Base-by-base conservation (phyloP, 2,329 filamentous ascomycete species). In the Talaromyces atroroseus region DNA sequence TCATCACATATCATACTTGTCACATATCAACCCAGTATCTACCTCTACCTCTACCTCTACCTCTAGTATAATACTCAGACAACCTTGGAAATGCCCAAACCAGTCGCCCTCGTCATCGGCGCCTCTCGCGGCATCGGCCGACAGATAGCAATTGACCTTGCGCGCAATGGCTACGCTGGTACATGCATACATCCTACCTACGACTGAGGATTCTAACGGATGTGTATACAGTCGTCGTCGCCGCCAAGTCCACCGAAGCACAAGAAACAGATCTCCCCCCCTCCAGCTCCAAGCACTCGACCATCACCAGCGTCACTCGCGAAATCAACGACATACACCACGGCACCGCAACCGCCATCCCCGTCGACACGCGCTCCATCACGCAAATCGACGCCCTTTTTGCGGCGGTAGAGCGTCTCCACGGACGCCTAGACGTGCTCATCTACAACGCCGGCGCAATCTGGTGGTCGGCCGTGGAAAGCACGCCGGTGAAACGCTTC, bases 391-490 rank as follows among this genome's bases (percentile, higher is more conserved):
- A 85, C 51, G 64, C 68, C 7, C 77, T 92, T 42, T 74, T 92
- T 2, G 68, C 80, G 21, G 69, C 78, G 55, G 85, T 85, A 0
- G 72, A 88, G 5, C 61, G 82, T 64, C 76, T 70, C 4, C 86
- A 87, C 64, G 79, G 80, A 45, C 81, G 80, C 21, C 75, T 95
- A 3, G 89, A 94, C 67, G 86, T 87, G 0, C 73, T 95, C 2
- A 71, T 94, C 49, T 95, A 95, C 76, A 95, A 94, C 69, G 85
- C 86, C 0, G 90, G 90, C 42, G 90, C 90, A 2, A 91, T 95
- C 62, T 94, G 87, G 86, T 92, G 89, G 89, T 82, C 86, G 0
- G 81, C 86, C 1, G 83, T 95, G 0, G 80, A 85, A 52, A 81
- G 85, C 48, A 92, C 89, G 0, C 86, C 88, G 0, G 75, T 87